Percentiles rank a stretch among this genome's conserved stretches.
Evolutionary conservation across 1,139 yeast species (phyloP).

Genomic region (Kodamaea plutei): DNA sequence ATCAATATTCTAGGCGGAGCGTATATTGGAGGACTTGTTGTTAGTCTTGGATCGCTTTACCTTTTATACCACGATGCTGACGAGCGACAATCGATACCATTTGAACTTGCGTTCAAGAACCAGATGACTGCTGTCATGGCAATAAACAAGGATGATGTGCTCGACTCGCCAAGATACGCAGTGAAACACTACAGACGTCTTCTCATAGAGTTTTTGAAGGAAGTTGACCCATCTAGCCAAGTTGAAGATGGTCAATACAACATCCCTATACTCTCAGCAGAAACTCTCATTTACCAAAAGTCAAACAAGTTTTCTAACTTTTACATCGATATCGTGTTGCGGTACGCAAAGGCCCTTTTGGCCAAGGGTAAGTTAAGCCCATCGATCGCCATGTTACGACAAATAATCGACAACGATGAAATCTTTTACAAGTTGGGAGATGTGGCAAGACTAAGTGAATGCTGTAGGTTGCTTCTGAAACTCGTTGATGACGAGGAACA

Average conservation of each 20-base stretch:
- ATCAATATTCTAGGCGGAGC: conserved; percentile 41
- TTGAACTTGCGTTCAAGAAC: conserved; percentile 30
- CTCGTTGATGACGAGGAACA: conserved; percentile 30
- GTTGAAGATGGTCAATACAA: conserved; percentile 28
- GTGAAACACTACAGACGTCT: conserved; percentile 43
- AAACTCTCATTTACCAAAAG: conserved; percentile 28
- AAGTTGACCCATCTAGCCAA: conserved; percentile 22
- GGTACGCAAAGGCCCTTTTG: conserved; percentile 40
- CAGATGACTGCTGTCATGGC: conserved; percentile 42
- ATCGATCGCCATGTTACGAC: conserved; percentile 27
- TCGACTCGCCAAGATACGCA: conserved; percentile 41
- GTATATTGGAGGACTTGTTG: conserved; percentile 40
- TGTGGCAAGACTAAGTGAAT: conserved; percentile 40
- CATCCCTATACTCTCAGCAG: conserved; percentile 33
- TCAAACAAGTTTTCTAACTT: conserved; percentile 38
- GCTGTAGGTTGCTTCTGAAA: conserved; percentile 36
- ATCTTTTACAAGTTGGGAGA: conserved; percentile 41
- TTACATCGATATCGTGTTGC: conserved; percentile 41
- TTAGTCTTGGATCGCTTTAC: conserved; percentile 38
- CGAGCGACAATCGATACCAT: conserved; percentile 39
- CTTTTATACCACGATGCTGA: conserved; percentile 41
- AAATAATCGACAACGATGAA: conserved; percentile 35
- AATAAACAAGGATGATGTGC: conserved; percentile 44
- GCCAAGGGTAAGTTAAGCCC: conserved; percentile 39
- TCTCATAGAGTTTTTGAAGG: conserved; percentile 33